Percentiles rank a stretch among this genome's conserved stretches.
Evolutionary conservation across 805 yeast genomes (phyloP).

Genomic region (Candida nemodendra): DNA sequence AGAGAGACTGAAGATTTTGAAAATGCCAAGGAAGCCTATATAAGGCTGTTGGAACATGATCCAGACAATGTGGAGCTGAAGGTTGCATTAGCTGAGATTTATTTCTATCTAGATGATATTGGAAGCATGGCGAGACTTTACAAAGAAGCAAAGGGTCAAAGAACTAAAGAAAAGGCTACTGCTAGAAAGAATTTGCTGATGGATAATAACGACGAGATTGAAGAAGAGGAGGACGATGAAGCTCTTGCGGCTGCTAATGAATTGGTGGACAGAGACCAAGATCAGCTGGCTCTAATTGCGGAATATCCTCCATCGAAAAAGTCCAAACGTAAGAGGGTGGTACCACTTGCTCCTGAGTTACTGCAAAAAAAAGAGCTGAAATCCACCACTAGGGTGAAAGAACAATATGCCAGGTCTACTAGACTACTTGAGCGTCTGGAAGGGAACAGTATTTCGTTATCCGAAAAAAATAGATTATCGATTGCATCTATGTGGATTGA

Average conservation of each 20-base stretch:
- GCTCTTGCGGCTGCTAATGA: conserved; percentile 21
- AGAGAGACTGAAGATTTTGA: conserved; percentile 68
- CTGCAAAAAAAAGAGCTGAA: conserved; percentile 30
- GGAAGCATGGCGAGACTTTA: conserved; percentile 55
- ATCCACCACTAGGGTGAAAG: conserved; percentile 39
- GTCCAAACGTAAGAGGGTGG: conserved; percentile 20
- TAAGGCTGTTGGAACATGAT: conserved; percentile 49
- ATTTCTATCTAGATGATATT: conserved; percentile 61
- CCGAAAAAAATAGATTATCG: conserved; percentile 49
- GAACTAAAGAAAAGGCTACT: conserved; percentile 31
- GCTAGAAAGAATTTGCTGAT: conserved; percentile 26
- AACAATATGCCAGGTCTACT: conserved; percentile 46
- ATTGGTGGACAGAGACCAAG: conserved; percentile 22
- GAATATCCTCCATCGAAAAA: conserved; percentile 29
- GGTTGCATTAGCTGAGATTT: conserved; percentile 78
- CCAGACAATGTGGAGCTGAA: conserved; percentile 71
- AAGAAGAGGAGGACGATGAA: conserved; percentile 18
- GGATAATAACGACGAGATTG: conserved; percentile 16
- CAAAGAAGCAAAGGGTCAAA: conserved; percentile 49
- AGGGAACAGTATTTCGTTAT: conserved; percentile 26
- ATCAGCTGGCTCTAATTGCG: conserved; percentile 33
- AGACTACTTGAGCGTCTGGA: conserved; percentile 50
- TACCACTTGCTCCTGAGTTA: conserved; percentile 26
- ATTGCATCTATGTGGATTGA: conserved; percentile 74
- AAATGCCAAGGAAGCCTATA: conserved; percentile 61